Evolutionary conservation across 768 basidiomycete species (phyloP), one percentile per base, ranked within the genome.

Genomic region (Xerocomellus intermedius): DNA sequence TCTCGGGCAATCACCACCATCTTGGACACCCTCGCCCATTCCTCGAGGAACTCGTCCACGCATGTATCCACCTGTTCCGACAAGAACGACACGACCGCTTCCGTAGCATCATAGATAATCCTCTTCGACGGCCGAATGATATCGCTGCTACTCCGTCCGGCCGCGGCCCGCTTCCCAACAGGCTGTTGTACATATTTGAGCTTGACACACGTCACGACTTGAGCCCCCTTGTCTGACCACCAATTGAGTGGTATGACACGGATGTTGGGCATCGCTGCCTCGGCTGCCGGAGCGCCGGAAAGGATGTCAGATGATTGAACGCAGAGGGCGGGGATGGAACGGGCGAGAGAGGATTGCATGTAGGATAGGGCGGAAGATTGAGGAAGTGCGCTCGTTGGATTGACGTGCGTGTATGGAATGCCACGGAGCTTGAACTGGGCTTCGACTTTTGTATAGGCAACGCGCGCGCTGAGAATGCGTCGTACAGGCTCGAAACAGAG

Each of bases 1-100:
- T 94, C 91, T 56, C 91, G 83, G 13, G 93, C 94, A 52, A 96
- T 93, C 26, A 94, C 90, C 13, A 94, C 91, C 82, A 94, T 93
- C 73, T 94, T 95, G 19, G 91, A 91, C 30, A 96, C 89, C 42
- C 89, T 78, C 38, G 91, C 90, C 92, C 94, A 96, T 70, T 94
- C 93, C 65, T 94, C 90, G 60, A 91, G 73, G 68, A 97, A 94
- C 62, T 93, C 88, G 55, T 89, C 88, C 19, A 97, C 91, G 64
- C 93, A 95, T 8, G 85, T 86, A 60, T 93, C 83, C 59, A 95
- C 87, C 64, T 94, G 82, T 61, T 91, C 88, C 2, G 91, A 91
- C 35, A 91, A 73, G 70, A 97, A 95, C 0, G 88, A 92, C 8
- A 96, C 91, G 14, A 97, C 82, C 14, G 92, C 94, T 59, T 92